Evolutionary conservation across 768 basidiomycete genomes (phyloP).

Genomic region (Pulveroboletus sp.): DNA sequence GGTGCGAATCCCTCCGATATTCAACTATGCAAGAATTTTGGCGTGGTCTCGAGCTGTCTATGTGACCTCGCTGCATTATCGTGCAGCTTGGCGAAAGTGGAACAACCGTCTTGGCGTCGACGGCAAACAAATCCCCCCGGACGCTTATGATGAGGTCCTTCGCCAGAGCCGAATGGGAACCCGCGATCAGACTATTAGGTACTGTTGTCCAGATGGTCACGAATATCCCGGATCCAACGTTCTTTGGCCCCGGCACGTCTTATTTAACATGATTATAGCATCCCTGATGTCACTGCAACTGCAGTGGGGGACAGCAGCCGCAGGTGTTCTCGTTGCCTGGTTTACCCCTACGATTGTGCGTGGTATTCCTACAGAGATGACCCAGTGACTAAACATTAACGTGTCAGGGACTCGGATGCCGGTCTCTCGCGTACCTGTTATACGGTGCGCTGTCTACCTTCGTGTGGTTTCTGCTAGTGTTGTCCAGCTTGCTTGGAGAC

Average conservation of each 20-base stretch:
- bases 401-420: conserved; percentile 30
- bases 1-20: conserved; percentile 20
- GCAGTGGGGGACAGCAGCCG: too few relatives aligned
- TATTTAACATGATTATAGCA: too few relatives aligned
- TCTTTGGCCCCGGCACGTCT: too few relatives aligned
- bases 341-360: too few relatives aligned
- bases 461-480: conserved; percentile 29
- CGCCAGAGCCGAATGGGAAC: conserved; percentile 12
- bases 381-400: not conserved
- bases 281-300: too few relatives aligned
- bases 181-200: too few relatives aligned
- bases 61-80: conserved; percentile 14
- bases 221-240: too few relatives aligned
- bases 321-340: too few relatives aligned
- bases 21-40: conserved; percentile 21
- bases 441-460: conserved; percentile 28
- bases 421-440: conserved; percentile 29
- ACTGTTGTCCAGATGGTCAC: too few relatives aligned
- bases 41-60: conserved; percentile 20
- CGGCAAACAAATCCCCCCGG: not conserved
- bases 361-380: not conserved
- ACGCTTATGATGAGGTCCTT: conserved; percentile 1
- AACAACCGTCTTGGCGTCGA: conserved; percentile 3
- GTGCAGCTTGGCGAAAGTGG: conserved; percentile 11
- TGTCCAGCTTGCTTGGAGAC: conserved; percentile 26